Evolutionary conservation across 495 filamentous ascomycete genomes (phyloP).

Genomic region (Neurospora pannonica): DNA sequence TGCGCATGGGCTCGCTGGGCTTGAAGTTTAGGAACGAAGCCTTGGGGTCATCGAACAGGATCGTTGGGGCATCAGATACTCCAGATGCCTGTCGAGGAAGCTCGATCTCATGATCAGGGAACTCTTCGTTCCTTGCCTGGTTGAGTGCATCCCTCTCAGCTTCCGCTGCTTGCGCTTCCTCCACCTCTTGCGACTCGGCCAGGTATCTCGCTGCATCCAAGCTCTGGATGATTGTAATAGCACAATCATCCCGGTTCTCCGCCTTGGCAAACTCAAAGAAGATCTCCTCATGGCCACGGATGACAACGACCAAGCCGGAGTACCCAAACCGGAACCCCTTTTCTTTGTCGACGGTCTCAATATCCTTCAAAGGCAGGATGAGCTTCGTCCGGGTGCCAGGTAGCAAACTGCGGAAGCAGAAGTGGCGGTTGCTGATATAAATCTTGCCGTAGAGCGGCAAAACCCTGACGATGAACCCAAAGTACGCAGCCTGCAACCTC

Average conservation of each 20-base stretch:
- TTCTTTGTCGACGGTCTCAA: conserved; percentile 91
- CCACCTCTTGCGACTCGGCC: conserved; percentile 63
- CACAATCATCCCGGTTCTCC: conserved; percentile 80
- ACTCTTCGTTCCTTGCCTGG: conserved; percentile 59
- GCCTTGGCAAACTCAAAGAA: conserved; percentile 86
- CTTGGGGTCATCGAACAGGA: conserved; percentile 84
- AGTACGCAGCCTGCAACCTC: conserved; percentile 83
- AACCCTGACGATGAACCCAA: conserved; percentile 76
- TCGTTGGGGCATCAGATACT: conserved; percentile 52
- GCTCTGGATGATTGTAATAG: conserved; percentile 65
- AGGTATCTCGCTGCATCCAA: conserved; percentile 66
- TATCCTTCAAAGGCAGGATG: conserved; percentile 81
- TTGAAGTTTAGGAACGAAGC: conserved; percentile 95
- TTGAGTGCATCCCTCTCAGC: conserved; percentile 76
- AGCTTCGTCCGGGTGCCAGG: conserved; percentile 89
- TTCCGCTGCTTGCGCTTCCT: conserved; percentile 66
- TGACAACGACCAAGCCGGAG: conserved; percentile 81
- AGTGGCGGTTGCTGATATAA: conserved; percentile 80
- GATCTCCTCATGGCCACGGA: conserved; percentile 88
- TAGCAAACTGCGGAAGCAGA: conserved; percentile 89
- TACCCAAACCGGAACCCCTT: conserved; percentile 92
- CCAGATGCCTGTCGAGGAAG: conserved; percentile 43
- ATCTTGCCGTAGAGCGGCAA: conserved; percentile 94
- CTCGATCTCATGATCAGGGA: conserved; percentile 48
- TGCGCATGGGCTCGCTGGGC: conserved; percentile 66